Percentiles rank a stretch among this genome's conserved stretches.
Conservation (phyloP, 306 rosid genomes). For the Trifolium pratense region DNA sequence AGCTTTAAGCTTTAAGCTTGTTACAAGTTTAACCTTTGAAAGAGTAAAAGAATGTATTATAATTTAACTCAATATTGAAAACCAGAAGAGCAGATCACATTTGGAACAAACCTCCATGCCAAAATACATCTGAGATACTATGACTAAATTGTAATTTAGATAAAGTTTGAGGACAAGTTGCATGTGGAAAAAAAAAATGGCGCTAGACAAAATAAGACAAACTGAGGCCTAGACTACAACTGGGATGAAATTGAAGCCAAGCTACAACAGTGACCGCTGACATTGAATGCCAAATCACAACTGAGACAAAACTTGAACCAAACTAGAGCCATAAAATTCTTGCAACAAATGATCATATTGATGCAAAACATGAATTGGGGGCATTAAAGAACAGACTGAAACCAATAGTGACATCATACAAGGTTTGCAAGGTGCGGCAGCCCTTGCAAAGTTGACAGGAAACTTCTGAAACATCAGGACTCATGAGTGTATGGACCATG, state of each 20-base stretch:
- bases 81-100: not conserved
- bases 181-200: not conserved
- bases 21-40: not conserved
- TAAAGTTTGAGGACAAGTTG: not conserved
- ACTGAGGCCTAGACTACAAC: not conserved
- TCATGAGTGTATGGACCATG: not conserved
- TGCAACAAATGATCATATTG: not conserved
- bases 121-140: not conserved
- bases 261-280: not conserved
- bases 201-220: not conserved
- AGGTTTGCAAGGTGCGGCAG: not conserved
- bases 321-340: not conserved
- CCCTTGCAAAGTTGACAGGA: not conserved
- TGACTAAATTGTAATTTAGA: not conserved
- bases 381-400: not conserved
- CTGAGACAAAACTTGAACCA: not conserved
- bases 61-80: not conserved
- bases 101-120: not conserved
- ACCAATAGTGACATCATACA: not conserved
- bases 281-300: not conserved
- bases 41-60: not conserved
- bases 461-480: not conserved
- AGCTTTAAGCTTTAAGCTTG: not conserved
- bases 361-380: not conserved
- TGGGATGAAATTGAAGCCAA: not conserved